Evolutionary conservation across 345 rosid genomes (phyloP).

Genomic region (Arabidopsis suecica): DNA sequence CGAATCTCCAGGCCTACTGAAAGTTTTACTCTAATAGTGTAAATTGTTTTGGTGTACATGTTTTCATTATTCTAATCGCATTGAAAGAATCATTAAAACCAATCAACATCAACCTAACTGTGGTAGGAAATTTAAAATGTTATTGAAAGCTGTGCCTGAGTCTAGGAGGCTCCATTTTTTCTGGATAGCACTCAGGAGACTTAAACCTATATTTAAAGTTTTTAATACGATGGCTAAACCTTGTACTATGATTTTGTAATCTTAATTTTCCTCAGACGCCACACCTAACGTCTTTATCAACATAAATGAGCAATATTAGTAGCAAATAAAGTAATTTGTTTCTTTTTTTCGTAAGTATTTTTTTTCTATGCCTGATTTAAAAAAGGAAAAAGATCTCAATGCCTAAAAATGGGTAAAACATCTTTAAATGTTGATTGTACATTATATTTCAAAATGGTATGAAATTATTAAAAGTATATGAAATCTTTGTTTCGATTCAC

Average conservation of each 20-base stretch:
- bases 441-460: neutral
- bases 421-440: neutral
- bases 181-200: slow-evolving; percentile 14
- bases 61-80: neutral
- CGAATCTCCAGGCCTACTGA: no score
- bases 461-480: neutral
- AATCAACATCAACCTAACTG: slow-evolving; percentile 21
- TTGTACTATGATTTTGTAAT: slow-evolving; percentile 18
- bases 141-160: slow-evolving; percentile 28
- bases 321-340: neutral
- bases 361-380: neutral
- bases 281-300: slow-evolving; percentile 11
- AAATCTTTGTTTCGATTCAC: neutral
- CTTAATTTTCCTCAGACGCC: neutral
- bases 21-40: no score
- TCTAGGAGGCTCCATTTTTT: slow-evolving; percentile 27
- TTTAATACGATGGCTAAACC: neutral
- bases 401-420: neutral
- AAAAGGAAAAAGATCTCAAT: neutral
- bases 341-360: neutral
- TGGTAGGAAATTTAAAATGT: neutral
- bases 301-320: slow-evolving; percentile 16
- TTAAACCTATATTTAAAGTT: neutral
- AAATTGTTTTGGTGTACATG: no score
- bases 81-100: slow-evolving; percentile 17